These are phyloP conservation scores for Neophaeococcomyces aloes DNA, from an alignment of 2,329 filamentous ascomycete genomes.

Conservation along the genomic window DNA sequence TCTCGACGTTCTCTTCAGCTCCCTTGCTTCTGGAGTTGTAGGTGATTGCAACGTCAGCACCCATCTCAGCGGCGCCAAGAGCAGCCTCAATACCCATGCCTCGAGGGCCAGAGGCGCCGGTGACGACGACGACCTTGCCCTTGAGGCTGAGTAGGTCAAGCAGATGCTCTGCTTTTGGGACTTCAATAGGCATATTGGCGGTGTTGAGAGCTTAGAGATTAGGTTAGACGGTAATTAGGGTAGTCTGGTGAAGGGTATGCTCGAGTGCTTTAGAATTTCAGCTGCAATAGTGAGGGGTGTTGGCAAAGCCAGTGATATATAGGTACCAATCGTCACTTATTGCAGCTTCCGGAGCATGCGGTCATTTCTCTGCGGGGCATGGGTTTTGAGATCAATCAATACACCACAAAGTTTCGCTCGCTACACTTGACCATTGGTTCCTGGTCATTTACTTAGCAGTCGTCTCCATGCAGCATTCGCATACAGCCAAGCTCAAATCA, in stretches of 20 bases:
- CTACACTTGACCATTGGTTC: too few species aligned
- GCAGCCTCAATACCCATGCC: slow-evolving; percentile 60
- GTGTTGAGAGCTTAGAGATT: not conserved
- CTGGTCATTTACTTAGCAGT: too few species aligned
- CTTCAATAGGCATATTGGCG: slow-evolving; percentile 20
- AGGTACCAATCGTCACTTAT: not conserved
- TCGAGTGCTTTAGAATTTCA: not conserved
- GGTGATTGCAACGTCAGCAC: slow-evolving; percentile 56
- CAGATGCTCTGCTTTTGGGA: slow-evolving; percentile 21
- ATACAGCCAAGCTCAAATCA: too few species aligned
- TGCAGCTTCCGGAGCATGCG: not conserved
- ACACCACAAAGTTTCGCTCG: too few species aligned
- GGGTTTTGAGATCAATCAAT: too few species aligned
- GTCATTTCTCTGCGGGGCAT: too few species aligned
- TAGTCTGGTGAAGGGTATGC: not conserved
- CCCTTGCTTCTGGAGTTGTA: slow-evolving; percentile 52
- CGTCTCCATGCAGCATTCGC: too few species aligned
- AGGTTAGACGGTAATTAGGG: not conserved
- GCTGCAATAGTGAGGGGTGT: not conserved
- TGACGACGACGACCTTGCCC: slow-evolving; percentile 39
- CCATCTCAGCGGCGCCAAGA: slow-evolving; percentile 54
- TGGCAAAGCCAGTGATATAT: not conserved
- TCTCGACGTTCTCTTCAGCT: slow-evolving; percentile 56
- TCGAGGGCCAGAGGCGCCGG: slow-evolving; percentile 38
- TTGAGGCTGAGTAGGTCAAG: slow-evolving; percentile 38